phyloP scores from a whole-genome alignment of 176 grass and related monocot genomes.

The Carex littledalei region DNA sequence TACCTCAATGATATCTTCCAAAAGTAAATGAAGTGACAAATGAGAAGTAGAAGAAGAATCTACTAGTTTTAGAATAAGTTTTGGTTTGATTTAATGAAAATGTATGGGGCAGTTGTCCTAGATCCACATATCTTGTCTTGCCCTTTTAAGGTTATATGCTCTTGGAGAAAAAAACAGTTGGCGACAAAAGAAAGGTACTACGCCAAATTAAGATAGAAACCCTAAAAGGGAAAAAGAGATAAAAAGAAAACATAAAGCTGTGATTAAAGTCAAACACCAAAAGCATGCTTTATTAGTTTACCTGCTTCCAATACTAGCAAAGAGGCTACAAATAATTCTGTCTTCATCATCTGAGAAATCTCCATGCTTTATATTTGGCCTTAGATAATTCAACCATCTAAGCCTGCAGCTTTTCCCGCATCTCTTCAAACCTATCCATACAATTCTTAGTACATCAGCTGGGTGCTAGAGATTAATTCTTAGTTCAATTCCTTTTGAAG shows the following conservation, averaged over 20 bases:
- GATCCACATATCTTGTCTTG: neutral
- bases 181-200: neutral
- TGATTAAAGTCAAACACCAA: conserved; percentile 10
- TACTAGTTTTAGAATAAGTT: neutral
- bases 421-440: conserved; percentile 42
- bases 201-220: conserved; percentile 14
- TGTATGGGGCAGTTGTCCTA: neutral
- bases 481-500: neutral
- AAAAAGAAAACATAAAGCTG: neutral
- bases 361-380: conserved; percentile 55
- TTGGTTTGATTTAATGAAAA: conserved; percentile 7
- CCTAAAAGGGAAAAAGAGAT: conserved; percentile 1
- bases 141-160: neutral
- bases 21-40: neutral
- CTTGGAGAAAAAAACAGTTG: conserved; percentile 18
- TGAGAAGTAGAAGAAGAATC: neutral
- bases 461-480: neutral
- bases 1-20: neutral
- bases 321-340: conserved; percentile 55
- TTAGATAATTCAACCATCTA: conserved; percentile 58
- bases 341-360: conserved; percentile 61
- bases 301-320: conserved; percentile 69
- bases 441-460: neutral
- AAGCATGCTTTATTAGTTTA: conserved; percentile 3
- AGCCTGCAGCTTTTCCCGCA: conserved; percentile 56